Evolutionary conservation across 2,329 filamentous ascomycete genomes (phyloP), one percentile per base, ranked within the genome.

Genomic region (Ilyonectria mors-panacis): DNA sequence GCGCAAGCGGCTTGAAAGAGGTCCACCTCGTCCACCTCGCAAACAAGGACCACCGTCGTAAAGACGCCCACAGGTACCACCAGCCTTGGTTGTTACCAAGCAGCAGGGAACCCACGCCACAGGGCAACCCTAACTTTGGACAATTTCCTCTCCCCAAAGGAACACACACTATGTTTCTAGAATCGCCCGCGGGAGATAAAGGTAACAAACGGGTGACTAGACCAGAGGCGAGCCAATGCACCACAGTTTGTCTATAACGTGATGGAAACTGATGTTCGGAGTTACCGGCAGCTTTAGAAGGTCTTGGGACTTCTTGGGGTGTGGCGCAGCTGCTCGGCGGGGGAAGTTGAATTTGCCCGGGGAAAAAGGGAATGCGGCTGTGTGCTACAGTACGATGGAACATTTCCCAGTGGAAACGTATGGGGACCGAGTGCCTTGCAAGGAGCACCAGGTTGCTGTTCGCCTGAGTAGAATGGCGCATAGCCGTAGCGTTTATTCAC

Each of bases 181-280:
- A 56, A n/a, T 6, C 21, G 42, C 50, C 33, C 42, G 50, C 17
- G 28, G 13, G 26, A 19, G 23, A 37, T 33, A 50, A 12, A 28
- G 23, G 17, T 15, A 42, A 23, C 26, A 33, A 17, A 4, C 59
- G 28, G 39, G 39, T 56, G 59, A 48, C 59, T 39, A 39, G 28
- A 37, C 6, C 48, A 51, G 48, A 33, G 48, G 19, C 33, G 44
- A 56, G 30, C 33, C 35, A 6, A 17, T 44, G 47, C 39, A 33
- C 35, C 35, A 28, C 30, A 53, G 44, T 50, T 55, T 42, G 15
- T 10, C 17, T 28, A 37, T 39, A 65, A 54, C 48, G 30, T 56
- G 37, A 55, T 60, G 28, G 50, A 48, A 59, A 45, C 33, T 63
- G 48, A 45, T 66, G 23, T 53, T 72, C 72, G 70, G 72, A 53